phyloP scores from a whole-genome alignment of 106 monocot species.

The Allium fistulosum region DNA sequence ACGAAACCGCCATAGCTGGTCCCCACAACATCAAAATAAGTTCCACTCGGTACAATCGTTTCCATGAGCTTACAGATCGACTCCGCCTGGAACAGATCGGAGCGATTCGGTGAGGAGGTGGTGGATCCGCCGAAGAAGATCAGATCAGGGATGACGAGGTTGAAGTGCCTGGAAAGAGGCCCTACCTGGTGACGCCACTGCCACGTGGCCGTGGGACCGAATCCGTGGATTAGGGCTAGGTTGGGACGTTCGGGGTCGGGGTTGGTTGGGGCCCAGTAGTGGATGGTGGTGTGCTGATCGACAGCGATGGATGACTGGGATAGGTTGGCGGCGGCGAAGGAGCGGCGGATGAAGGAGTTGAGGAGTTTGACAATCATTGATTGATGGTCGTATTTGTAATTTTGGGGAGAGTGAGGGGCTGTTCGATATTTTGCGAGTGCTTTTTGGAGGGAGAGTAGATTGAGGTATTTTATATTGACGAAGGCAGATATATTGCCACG shows the following conservation, averaged over 20 bases:
- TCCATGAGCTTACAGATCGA: not conserved
- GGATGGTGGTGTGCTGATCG: slow-evolving; percentile 18
- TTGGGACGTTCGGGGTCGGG: not conserved
- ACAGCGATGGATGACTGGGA: slow-evolving; percentile 3
- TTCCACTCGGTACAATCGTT: not conserved
- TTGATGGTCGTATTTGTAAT: not conserved
- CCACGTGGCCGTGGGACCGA: slow-evolving; percentile 15
- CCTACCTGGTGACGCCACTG: slow-evolving; percentile 19
- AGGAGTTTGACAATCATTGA: not conserved
- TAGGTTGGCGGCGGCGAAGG: slow-evolving; percentile 18
- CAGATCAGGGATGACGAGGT: slow-evolving; percentile 16
- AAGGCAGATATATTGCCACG: no score
- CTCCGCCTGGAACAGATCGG: slow-evolving; percentile 17
- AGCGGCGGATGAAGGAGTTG: slow-evolving; percentile 13
- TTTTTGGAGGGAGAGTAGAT: no score
- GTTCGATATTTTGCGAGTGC: no score
- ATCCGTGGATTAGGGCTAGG: slow-evolving; percentile 16
- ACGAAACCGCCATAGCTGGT: slow-evolving; percentile 79
- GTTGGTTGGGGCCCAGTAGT: slow-evolving; percentile 3
- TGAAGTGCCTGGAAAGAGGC: slow-evolving; percentile 15
- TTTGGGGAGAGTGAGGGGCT: not conserved
- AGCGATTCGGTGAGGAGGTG: slow-evolving; percentile 5
- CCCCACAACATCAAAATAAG: slow-evolving; percentile 20
- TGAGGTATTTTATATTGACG: no score
- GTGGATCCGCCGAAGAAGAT: slow-evolving; percentile 20